phyloP scores from a whole-genome alignment of 257 asterid genomes.

The Solanum acaule region DNA sequence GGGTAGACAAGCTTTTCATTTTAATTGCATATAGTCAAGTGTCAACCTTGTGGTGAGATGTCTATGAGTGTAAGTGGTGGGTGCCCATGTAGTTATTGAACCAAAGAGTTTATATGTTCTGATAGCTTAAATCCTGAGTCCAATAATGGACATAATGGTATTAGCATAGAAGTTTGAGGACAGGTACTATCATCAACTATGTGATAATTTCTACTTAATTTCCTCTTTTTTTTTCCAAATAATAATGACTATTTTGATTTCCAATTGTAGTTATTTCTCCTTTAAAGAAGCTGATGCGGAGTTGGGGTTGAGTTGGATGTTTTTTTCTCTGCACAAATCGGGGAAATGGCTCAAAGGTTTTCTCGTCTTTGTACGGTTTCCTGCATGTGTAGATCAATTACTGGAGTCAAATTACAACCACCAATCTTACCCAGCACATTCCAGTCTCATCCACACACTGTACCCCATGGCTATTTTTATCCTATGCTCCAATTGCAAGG shows the following conservation, averaged over 20 bases:
- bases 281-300: not conserved
- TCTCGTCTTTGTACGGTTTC: not conserved
- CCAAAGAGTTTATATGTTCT: not conserved
- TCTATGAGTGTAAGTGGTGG: not conserved
- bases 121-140: not conserved
- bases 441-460: not conserved
- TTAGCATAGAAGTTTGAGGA: not conserved
- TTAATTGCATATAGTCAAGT: not conserved
- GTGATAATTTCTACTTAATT: not conserved
- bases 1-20: not conserved
- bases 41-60: not conserved
- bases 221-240: not conserved
- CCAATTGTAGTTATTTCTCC: not conserved
- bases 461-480: not conserved
- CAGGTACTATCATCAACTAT: not conserved
- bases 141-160: not conserved
- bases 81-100: not conserved
- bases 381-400: not conserved
- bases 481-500: constrained; percentile 28
- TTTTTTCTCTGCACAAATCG: not conserved
- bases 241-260: not conserved
- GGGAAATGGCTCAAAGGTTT: not conserved
- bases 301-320: not conserved
- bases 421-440: not conserved
- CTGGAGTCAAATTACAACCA: not conserved